Conservation (phyloP, 441 rosid genomes). For the Populus hybrid region DNA sequence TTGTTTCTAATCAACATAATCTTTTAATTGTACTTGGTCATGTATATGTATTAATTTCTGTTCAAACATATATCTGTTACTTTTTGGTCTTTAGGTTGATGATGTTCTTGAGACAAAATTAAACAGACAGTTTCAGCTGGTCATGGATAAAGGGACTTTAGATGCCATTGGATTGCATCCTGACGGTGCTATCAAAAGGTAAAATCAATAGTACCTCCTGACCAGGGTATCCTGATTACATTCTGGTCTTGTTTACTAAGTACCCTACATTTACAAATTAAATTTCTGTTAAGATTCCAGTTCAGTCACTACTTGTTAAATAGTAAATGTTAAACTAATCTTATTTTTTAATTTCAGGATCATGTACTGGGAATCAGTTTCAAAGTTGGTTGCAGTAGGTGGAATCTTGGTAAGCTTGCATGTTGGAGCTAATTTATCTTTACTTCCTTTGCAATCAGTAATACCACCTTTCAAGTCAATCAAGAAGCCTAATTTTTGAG, state of each 20-base stretch:
- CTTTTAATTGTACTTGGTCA: background rate
- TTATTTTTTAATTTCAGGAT: conserved; percentile 41
- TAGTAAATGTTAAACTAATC: background rate
- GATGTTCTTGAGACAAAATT: conserved; percentile 81
- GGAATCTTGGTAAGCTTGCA: conserved; percentile 68
- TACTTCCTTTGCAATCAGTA: background rate
- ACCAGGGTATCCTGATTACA: background rate
- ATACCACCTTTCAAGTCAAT: background rate
- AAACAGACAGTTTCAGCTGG: conserved; percentile 64
- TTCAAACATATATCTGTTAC: background rate
- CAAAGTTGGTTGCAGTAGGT: conserved; percentile 72
- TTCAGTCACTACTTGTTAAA: background rate
- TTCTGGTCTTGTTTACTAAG: background rate
- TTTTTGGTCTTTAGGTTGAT: conserved; percentile 58
- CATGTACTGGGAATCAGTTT: conserved; percentile 87
- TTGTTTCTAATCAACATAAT: background rate
- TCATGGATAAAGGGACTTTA: conserved; percentile 92
- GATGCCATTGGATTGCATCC: conserved; percentile 98
- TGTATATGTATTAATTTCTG: background rate
- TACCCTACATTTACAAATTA: background rate
- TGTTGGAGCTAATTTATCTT: background rate
- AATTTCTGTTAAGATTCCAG: background rate
- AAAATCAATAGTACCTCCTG: conserved; percentile 1
- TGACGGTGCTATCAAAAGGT: conserved; percentile 88
- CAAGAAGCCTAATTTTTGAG: background rate